Evolutionary conservation across 352 stramenopile species (phyloP).

Genomic region (Phytophthora sp.): DNA sequence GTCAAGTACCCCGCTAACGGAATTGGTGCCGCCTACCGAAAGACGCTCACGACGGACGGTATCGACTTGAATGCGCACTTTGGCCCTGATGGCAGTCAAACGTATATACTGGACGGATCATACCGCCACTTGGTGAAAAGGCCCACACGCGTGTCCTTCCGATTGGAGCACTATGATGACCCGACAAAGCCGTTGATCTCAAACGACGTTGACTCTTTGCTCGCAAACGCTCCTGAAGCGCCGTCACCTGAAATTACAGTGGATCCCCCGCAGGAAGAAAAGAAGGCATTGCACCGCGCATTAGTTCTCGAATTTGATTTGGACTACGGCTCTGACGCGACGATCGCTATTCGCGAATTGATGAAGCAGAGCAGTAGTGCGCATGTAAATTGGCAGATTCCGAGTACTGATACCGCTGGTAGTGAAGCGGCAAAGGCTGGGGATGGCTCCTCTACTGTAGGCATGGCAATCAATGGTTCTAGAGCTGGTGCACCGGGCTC

Average conservation of each 20-base stretch:
- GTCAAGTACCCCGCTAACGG: conserved; percentile 87
- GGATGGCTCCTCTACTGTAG: conserved; percentile 1
- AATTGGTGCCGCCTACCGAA: conserved; percentile 52
- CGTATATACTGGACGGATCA: conserved; percentile 83
- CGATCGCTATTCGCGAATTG: conserved; percentile 93
- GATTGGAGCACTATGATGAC: conserved; percentile 90
- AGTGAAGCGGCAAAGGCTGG: conserved; percentile 9
- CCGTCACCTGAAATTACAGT: not conserved
- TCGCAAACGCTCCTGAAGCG: conserved; percentile 21
- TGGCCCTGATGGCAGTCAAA: conserved; percentile 47
- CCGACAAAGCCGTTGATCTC: conserved; percentile 87
- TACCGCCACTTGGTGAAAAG: conserved; percentile 94
- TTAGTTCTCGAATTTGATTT: conserved; percentile 69
- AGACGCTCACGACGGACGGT: conserved; percentile 60
- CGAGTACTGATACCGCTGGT: not conserved
- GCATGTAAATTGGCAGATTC: conserved; percentile 68
- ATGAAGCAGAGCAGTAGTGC: conserved; percentile 92
- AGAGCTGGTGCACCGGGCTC: conserved; percentile 2
- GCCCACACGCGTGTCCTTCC: conserved; percentile 79
- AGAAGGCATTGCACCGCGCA: conserved; percentile 36
- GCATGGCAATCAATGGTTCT: not conserved
- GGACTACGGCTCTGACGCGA: conserved; percentile 87
- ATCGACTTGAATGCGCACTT: conserved; percentile 65
- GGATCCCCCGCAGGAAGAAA: not conserved
- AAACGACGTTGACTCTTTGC: conserved; percentile 86